phyloP scores from a whole-genome alignment of 345 rosid species.

The Cardiospermum halicacabum region DNA sequence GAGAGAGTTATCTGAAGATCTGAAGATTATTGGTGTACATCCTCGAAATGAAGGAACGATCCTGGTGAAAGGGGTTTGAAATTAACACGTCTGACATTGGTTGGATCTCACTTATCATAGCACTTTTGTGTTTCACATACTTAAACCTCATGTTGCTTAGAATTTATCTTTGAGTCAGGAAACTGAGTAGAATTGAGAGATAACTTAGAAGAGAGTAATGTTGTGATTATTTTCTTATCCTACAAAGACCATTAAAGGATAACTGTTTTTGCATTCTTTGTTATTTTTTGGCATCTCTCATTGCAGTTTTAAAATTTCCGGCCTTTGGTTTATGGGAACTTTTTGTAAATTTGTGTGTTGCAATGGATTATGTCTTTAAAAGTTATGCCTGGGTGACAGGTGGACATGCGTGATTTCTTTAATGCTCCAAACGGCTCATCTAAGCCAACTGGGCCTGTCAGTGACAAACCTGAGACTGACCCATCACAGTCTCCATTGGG shows the following conservation, averaged over 20 bases:
- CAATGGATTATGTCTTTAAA: not conserved
- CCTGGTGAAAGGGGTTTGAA: no score
- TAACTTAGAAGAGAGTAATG: not conserved
- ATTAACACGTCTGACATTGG: not conserved
- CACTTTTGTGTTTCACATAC: not conserved
- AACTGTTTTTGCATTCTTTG: not conserved
- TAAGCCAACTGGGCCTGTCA: slow-evolving; percentile 63
- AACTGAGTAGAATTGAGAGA: not conserved
- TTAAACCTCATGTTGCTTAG: not conserved
- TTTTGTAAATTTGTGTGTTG: not conserved
- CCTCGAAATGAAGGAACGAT: not conserved
- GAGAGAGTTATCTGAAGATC: not conserved
- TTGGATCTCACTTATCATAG: not conserved
- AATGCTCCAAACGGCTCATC: slow-evolving; percentile 80
- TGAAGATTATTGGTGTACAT: not conserved
- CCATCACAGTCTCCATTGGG: slow-evolving; percentile 88
- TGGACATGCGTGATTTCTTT: slow-evolving; percentile 87
- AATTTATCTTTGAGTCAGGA: not conserved
- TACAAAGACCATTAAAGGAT: not conserved
- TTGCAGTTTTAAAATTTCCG: not conserved
- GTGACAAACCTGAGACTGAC: slow-evolving; percentile 50
- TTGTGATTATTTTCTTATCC: not conserved
- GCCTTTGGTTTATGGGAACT: not conserved
- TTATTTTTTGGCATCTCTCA: not conserved
- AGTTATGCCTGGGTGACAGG: slow-evolving; percentile 33